phyloP scores from a whole-genome alignment of 2,329 filamentous ascomycete genomes.

The Dactylonectria estremocensis region DNA sequence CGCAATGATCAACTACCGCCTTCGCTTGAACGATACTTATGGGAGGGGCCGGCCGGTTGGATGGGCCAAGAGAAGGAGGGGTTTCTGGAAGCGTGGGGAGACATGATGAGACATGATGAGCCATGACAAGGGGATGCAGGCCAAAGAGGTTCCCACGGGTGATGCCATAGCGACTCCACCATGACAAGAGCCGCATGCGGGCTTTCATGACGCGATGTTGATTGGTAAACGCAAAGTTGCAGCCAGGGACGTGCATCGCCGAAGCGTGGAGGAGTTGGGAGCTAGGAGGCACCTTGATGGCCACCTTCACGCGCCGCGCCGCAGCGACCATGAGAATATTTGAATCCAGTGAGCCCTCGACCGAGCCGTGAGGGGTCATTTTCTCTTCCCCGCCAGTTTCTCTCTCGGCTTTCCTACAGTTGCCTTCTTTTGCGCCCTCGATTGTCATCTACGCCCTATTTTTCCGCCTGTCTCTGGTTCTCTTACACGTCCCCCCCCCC shows the following conservation, averaged over 20 bases:
- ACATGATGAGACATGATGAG: background rate
- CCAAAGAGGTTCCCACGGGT: constrained; percentile 29
- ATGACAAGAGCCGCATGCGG: constrained; percentile 23
- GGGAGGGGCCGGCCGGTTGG: background rate
- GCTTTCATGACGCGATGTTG: constrained; percentile 21
- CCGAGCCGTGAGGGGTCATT: background rate
- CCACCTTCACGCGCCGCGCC: constrained; percentile 10
- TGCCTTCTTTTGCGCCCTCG: background rate
- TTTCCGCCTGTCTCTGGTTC: background rate
- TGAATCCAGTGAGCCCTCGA: constrained; percentile 13
- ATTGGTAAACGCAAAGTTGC: constrained; percentile 25
- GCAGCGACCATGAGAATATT: constrained; percentile 13
- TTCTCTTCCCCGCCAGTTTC: background rate
- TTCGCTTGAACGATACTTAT: background rate
- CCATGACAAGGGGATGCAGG: constrained; percentile 10
- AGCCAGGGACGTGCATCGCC: constrained; percentile 17
- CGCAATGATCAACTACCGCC: background rate
- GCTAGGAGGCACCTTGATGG: constrained; percentile 33
- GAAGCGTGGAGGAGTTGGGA: constrained; percentile 11
- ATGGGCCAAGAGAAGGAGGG: background rate
- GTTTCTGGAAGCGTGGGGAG: background rate
- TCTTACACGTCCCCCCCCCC: background rate
- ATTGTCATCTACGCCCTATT: background rate
- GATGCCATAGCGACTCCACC: constrained; percentile 22
- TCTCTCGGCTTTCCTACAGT: background rate